Conservation (phyloP, 805 yeast genomes). For the Schizosaccharomyces octosporus region DNA sequence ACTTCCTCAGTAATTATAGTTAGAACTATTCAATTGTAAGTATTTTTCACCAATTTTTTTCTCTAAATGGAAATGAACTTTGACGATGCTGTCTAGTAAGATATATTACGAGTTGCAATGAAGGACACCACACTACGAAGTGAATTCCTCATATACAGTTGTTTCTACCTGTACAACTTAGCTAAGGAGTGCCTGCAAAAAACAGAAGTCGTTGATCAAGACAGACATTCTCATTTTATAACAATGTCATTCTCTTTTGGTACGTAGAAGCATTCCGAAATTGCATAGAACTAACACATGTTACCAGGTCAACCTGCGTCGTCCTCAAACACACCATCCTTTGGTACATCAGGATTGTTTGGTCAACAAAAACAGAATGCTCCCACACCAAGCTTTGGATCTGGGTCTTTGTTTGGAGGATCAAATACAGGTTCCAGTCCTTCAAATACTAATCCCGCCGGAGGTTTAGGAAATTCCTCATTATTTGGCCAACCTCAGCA, state of each 20-base stretch:
- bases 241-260: conserved; percentile 1
- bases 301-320: not conserved
- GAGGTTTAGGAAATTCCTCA: not conserved
- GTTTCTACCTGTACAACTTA: no score
- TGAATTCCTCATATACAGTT: no score
- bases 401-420: not conserved
- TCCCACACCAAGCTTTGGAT: not conserved
- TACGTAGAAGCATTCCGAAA: not conserved
- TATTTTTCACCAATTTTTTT: no score
- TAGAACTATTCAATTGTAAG: no score
- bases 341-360: conserved; percentile 68
- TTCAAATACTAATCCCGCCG: not conserved
- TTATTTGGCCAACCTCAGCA: not conserved
- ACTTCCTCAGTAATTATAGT: no score
- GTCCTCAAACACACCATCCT: conserved; percentile 33
- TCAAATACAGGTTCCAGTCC: not conserved
- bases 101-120: no score
- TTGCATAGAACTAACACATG: not conserved
- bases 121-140: no score
- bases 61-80: no score
- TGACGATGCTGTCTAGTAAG: no score
- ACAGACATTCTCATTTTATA: no score
- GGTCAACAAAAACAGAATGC: not conserved
- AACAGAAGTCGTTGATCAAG: no score
- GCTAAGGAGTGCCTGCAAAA: no score